A percentile compares a stretch with the other conserved stretches of the same genome.
Conservation (phyloP, 1,284 basidiomycete species). For the Moniliophthora roreri region DNA sequence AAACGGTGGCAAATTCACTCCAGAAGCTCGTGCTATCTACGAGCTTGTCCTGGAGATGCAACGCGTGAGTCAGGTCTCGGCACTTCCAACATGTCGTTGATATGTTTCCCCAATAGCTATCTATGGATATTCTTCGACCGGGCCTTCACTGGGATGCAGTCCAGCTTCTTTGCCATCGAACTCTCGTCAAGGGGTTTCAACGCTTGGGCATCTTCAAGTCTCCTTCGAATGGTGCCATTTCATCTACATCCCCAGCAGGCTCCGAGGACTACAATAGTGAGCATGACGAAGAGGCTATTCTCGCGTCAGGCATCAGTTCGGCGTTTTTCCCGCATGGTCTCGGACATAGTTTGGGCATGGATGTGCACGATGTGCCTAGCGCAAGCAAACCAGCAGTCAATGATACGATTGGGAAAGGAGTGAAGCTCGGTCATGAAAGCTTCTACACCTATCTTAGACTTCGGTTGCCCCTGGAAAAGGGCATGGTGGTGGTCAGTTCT, state of each 20-base stretch:
- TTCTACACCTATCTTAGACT: conserved; percentile 82
- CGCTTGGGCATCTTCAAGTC: conserved; percentile 82
- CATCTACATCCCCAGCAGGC: conserved; percentile 24
- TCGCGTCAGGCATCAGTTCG: conserved; percentile 72
- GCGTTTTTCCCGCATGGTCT: conserved; percentile 94
- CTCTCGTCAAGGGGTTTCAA: conserved; percentile 78
- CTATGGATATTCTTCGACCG: conserved; percentile 68
- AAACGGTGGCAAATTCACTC: conserved; percentile 84
- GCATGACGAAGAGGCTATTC: conserved; percentile 62
- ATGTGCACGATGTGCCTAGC: conserved; percentile 84
- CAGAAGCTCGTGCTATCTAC: conserved; percentile 79
- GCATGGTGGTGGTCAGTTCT: conserved; percentile 80
- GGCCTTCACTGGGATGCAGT: conserved; percentile 85
- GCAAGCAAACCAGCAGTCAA: conserved; percentile 67
- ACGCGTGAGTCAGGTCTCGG: conserved; percentile 43
- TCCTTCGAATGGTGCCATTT: conserved; percentile 22
- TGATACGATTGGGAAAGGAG: conserved; percentile 41
- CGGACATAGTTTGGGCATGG: conserved; percentile 85
- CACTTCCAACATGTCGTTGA: neutral
- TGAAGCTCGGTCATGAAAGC: conserved; percentile 50
- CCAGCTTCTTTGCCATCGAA: conserved; percentile 79
- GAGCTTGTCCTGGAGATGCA: conserved; percentile 89
- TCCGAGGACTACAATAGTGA: conserved; percentile 50
- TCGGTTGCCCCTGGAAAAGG: conserved; percentile 63
- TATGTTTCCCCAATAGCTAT: conserved; percentile 41